Evolutionary conservation across 1,284 basidiomycete species (phyloP).

Genomic region (Moesziomyces sp.): DNA sequence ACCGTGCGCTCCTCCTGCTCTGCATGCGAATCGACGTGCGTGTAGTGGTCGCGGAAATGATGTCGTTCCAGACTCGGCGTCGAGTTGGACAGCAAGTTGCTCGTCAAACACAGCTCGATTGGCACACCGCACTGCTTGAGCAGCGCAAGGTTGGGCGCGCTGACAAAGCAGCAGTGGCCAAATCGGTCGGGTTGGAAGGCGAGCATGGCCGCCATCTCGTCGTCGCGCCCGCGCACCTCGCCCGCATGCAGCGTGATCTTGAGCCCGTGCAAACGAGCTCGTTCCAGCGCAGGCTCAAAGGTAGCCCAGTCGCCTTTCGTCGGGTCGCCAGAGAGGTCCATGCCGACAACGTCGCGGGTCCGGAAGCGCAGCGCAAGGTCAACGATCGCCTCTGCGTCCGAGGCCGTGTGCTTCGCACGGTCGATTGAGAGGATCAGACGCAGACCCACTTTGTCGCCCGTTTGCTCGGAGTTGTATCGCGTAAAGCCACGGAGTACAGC

Average conservation of each 20-base stretch:
- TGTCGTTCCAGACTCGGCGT: constrained; percentile 12
- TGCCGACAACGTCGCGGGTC: constrained; percentile 19
- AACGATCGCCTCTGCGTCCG: constrained; percentile 14
- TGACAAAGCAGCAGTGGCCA: constrained; percentile 50
- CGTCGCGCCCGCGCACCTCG: constrained; percentile 21
- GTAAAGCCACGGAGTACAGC: constrained; percentile 24
- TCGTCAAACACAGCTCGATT: constrained; percentile 48
- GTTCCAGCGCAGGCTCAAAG: constrained; percentile 13
- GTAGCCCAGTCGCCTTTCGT: constrained; percentile 24
- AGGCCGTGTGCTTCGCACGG: constrained; percentile 17
- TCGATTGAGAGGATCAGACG: constrained; percentile 46
- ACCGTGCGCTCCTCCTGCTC: neutral
- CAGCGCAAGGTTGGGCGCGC: neutral
- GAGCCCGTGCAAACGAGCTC: constrained; percentile 20
- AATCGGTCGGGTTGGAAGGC: constrained; percentile 38
- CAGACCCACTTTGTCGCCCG: constrained; percentile 2
- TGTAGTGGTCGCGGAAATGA: constrained; percentile 30
- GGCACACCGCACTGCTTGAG: constrained; percentile 15
- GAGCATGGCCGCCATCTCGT: constrained; percentile 36
- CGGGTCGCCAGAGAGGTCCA: constrained; percentile 49
- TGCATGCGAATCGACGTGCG: neutral
- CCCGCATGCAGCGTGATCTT: constrained; percentile 49
- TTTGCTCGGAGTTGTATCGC: neutral
- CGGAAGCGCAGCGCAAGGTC: constrained; percentile 15
- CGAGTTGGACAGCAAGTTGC: constrained; percentile 41